Evolutionary conservation across 495 filamentous ascomycete genomes (phyloP), one percentile per base, ranked within the genome.

Genomic region (Apiosordaria backusii): DNA sequence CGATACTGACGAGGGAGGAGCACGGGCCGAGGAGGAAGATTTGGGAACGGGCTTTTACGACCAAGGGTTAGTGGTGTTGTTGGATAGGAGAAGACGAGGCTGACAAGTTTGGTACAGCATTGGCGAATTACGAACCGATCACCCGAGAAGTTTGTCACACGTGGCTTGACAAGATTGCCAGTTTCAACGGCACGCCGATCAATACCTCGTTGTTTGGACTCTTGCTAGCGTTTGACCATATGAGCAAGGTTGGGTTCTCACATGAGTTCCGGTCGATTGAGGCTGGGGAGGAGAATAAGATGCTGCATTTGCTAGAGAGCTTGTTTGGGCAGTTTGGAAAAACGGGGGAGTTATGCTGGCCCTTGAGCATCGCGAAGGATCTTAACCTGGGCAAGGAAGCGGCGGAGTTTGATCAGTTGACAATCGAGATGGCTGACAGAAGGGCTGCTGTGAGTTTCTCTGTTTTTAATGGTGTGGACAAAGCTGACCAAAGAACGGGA

Each of bases 131-230:
- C 72, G 89, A 92, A 76, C 86, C 85, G 71, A 89, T 88, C 77
- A 86, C 88, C 63, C 83, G 88, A 69, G 90, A 90, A 79, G 86
- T 90, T 66, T 87, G 89, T 75, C 89, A 90, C 79, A 89, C 87
- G 81, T 90, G 68, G 68, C 35, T 73, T 2, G 22, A 21, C 13
- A 67, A 70, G 40, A n/a, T 73, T 6, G 62, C 23, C 1, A 19
- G 66, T 4, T 1, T 61, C 0, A 6, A 57, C 15, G 65, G 67
- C 3, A 53, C 52, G n/a, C 61, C 64, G 4, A 57, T 73, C 26
- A 52, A 73, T 18, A 69, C 68, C 2, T 65, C 68, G 7, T 50
- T 73, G n/a, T 70, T 69, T n/a, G 65, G 68, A 9, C 18, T 67
- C 15, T 54, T 73, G 16, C 67, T 73, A 1, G 62, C 68, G 4